Percentiles rank a stretch among this genome's conserved stretches.
Conservation (phyloP, 2,329 filamentous ascomycete species). For the Talaromyces sp. region DNA sequence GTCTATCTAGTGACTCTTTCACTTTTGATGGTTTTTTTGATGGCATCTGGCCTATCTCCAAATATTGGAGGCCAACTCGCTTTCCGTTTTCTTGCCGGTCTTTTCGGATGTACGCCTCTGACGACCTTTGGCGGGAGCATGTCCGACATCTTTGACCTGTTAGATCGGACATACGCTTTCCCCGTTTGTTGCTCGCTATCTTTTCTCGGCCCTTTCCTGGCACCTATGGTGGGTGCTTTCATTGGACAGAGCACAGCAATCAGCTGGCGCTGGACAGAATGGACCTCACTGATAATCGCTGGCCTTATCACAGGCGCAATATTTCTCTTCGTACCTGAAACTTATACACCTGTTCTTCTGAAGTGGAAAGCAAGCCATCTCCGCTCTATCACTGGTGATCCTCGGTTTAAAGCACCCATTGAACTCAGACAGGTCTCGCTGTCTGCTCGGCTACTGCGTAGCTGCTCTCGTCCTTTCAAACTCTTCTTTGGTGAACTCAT, state of each 20-base stretch:
- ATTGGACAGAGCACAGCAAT: conserved; percentile 36
- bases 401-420: conserved; percentile 42
- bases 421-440: conserved; percentile 41
- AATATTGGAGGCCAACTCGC: neutral
- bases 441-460: conserved; percentile 33
- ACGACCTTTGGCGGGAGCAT: conserved; percentile 66
- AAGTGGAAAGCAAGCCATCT: conserved; percentile 8
- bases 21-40: conserved; percentile 22
- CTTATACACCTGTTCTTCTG: conserved; percentile 7
- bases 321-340: conserved; percentile 42
- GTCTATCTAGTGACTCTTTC: conserved; percentile 45
- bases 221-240: conserved; percentile 47
- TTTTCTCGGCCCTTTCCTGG: conserved; percentile 32
- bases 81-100: conserved; percentile 55
- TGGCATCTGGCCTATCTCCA: neutral
- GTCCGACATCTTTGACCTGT: conserved; percentile 59
- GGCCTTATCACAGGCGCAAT: conserved; percentile 39
- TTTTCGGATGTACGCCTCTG: conserved; percentile 60
- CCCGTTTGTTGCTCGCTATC: conserved; percentile 32
- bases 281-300: conserved; percentile 48
- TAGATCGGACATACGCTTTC: conserved; percentile 50
- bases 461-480: conserved; percentile 24
- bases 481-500: conserved; percentile 24
- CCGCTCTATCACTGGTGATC: conserved; percentile 7
- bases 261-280: conserved; percentile 51